A percentile compares a stretch with the other conserved stretches of the same genome.
Conservation (phyloP, 208 protist genomes). For the Acanthamoeba lenticulata region DNA sequence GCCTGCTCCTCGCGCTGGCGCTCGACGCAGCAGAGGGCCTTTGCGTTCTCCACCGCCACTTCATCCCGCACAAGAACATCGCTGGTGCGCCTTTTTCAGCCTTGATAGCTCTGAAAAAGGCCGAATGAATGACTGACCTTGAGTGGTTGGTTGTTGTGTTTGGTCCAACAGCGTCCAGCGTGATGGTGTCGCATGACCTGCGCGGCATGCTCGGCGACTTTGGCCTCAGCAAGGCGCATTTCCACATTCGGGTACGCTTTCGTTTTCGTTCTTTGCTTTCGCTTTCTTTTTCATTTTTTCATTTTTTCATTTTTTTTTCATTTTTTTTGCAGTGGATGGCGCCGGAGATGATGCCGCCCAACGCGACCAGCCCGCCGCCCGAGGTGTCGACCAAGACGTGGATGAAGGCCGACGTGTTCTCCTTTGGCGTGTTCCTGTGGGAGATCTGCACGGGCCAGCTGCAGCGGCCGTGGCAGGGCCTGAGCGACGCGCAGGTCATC, state of each 20-base stretch:
- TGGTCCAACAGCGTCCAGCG: not conserved
- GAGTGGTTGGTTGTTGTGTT: no score
- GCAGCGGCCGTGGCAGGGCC: not conserved
- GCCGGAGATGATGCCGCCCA: not conserved
- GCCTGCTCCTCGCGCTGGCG: not conserved
- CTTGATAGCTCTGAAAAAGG: not conserved
- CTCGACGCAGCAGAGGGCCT: not conserved
- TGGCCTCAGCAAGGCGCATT: not conserved
- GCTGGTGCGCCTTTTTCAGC: not conserved
- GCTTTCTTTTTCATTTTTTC: not conserved
- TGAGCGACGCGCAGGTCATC: not conserved
- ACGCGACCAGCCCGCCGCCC: not conserved
- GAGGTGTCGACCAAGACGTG: not conserved
- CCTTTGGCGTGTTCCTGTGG: conserved; percentile 49
- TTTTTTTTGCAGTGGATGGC: conserved; percentile 7
- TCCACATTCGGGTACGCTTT: not conserved
- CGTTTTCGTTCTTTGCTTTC: not conserved
- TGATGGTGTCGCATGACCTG: not conserved
- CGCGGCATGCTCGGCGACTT: not conserved
- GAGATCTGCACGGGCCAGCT: conserved; percentile 42
- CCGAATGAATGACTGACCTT: no score
- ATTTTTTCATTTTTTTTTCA: not conserved
- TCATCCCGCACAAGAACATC: conserved; percentile 4
- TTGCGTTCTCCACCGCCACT: not conserved
- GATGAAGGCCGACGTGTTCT: conserved; percentile 1